Percentiles rank a stretch among this genome's conserved stretches.
Conservation (phyloP, 163 green algal genomes). For the Prototheca cutis region DNA sequence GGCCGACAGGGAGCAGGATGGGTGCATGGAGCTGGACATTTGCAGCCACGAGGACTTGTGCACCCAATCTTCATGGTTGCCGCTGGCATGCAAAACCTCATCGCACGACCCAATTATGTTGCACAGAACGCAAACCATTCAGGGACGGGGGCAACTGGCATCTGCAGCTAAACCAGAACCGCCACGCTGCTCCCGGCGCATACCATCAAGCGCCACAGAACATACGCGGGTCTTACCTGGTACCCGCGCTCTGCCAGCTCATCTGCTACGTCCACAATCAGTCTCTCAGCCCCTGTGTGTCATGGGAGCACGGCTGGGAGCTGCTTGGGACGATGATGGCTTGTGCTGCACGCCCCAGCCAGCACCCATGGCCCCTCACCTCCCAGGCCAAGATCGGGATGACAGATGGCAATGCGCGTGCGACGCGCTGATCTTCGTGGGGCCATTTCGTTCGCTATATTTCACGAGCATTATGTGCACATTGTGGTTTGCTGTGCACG, state of each 20-base stretch:
- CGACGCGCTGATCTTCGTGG: too few species aligned
- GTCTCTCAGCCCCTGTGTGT: slow-evolving; percentile 72
- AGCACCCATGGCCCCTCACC: slow-evolving; percentile 38
- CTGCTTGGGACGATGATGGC: neutral
- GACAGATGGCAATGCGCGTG: slow-evolving; percentile 80
- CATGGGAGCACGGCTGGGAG: neutral
- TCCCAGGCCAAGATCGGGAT: slow-evolving; percentile 84
- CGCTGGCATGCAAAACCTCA: neutral
- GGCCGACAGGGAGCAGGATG: too few species aligned
- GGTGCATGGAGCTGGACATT: too few species aligned
- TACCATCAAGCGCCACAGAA: too few species aligned
- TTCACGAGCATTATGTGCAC: too few species aligned
- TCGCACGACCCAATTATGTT: neutral
- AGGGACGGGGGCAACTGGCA: neutral
- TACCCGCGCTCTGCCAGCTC: slow-evolving; percentile 62
- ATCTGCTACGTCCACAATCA: slow-evolving; percentile 87
- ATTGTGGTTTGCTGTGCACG: too few species aligned
- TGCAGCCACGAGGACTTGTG: neutral
- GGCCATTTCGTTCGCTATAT: too few species aligned
- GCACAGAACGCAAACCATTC: neutral
- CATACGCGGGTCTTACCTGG: slow-evolving; percentile 33
- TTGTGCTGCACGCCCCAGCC: too few species aligned
- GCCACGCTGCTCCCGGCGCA: neutral
- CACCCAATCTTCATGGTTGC: neutral
- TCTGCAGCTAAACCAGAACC: neutral